Evolutionary conservation across 805 yeast species (phyloP).

Genomic region (Naumovozyma castellii): DNA sequence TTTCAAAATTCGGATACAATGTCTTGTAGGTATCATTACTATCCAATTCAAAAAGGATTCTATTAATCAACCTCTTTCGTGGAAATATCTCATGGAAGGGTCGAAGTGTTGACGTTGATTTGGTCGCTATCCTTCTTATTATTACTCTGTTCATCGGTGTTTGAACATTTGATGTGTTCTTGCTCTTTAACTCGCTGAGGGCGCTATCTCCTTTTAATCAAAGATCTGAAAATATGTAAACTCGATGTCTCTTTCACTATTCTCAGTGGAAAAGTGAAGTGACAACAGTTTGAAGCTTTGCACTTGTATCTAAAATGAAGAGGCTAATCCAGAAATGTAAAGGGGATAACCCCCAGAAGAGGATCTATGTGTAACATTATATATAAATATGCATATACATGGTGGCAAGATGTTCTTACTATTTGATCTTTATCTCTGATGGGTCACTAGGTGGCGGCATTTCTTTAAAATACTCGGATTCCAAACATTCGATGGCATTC

Average conservation of each 20-base stretch:
- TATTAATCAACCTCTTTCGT: slow-evolving; percentile 44
- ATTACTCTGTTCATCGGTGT: not conserved
- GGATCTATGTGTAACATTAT: too few species aligned
- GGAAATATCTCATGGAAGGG: slow-evolving; percentile 44
- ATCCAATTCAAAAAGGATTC: slow-evolving; percentile 58
- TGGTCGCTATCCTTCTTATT: not conserved
- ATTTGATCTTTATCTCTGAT: slow-evolving; percentile 5
- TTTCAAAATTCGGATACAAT: slow-evolving; percentile 43
- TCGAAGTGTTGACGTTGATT: not conserved
- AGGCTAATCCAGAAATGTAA: too few species aligned
- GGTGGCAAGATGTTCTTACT: too few species aligned
- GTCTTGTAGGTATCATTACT: slow-evolving; percentile 45
- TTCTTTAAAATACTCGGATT: slow-evolving; percentile 62
- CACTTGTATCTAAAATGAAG: too few species aligned
- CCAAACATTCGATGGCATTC: slow-evolving; percentile 52
- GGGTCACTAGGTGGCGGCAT: slow-evolving; percentile 69
- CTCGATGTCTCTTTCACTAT: too few species aligned
- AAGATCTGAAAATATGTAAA: too few species aligned
- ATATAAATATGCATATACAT: too few species aligned
- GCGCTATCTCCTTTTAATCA: not conserved
- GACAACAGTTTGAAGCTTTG: too few species aligned
- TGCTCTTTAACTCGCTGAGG: not conserved
- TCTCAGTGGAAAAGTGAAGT: too few species aligned
- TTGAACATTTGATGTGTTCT: not conserved
- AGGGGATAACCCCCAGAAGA: too few species aligned